These are phyloP conservation scores for Trichoderma harzianum DNA, from an alignment of 2,329 filamentous ascomycete genomes.

Conservation along the genomic window DNA sequence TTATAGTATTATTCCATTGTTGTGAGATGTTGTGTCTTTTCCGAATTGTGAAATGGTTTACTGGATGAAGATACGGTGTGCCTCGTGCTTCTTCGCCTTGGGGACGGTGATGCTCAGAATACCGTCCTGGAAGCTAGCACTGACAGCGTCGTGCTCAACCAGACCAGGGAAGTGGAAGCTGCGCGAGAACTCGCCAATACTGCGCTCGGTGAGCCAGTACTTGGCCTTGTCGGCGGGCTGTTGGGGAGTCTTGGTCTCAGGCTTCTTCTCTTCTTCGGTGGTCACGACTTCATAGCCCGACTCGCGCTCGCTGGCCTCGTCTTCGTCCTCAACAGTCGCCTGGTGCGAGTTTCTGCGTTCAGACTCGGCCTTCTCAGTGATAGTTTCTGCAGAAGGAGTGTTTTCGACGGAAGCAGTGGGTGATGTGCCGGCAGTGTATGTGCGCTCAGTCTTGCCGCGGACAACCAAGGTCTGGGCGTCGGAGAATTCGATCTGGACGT, in stretches of 20 bases:
- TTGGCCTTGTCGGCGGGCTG: conserved; percentile 45
- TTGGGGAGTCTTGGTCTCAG: conserved; percentile 24
- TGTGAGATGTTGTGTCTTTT: neutral
- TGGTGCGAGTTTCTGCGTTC: conserved; percentile 43
- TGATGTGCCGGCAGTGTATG: conserved; percentile 53
- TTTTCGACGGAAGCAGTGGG: conserved; percentile 47
- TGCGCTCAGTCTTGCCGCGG: conserved; percentile 65
- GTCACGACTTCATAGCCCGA: conserved; percentile 25
- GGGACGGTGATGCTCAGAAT: conserved; percentile 62
- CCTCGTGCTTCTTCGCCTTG: conserved; percentile 60
- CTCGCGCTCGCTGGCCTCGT: conserved; percentile 32
- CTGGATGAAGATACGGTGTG: conserved; percentile 53
- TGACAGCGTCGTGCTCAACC: conserved; percentile 60
- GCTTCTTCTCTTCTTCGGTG: conserved; percentile 24
- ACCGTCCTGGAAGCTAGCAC: conserved; percentile 62
- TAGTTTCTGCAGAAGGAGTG: conserved; percentile 34
- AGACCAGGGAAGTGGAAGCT: conserved; percentile 65
- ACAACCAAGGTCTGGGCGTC: conserved; percentile 71
- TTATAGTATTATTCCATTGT: neutral
- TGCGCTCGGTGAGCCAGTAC: conserved; percentile 70
- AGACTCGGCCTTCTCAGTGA: conserved; percentile 39
- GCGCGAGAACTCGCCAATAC: conserved; percentile 64
- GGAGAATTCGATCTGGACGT: conserved; percentile 75
- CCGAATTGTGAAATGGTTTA: conserved; percentile 31
- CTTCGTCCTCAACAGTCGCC: conserved; percentile 65